These are phyloP conservation scores for Nannochloris sp. DNA, from an alignment of 139 green algal genomes.

Conservation along the genomic window DNA sequence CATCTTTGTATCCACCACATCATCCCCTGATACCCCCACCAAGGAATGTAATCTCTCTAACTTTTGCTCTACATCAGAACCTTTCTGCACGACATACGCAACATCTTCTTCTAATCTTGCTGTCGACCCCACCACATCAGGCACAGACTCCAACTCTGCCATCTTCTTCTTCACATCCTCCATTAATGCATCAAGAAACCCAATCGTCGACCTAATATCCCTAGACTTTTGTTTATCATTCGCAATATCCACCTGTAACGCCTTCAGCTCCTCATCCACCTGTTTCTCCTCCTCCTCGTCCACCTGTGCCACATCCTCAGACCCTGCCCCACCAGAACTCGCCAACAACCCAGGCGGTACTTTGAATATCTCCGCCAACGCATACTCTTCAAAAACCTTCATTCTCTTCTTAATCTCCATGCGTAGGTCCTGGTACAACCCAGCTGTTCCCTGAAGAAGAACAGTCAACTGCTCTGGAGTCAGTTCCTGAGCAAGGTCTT, in stretches of 20 bases:
- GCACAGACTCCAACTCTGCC: slow-evolving; percentile 10
- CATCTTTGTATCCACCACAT: neutral
- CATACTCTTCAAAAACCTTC: slow-evolving; percentile 28
- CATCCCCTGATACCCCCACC: neutral
- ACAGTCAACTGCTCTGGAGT: slow-evolving; percentile 15
- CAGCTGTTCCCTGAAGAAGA: slow-evolving; percentile 15
- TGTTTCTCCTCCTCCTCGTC: slow-evolving; percentile 19
- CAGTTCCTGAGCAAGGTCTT: neutral
- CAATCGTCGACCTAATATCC: neutral
- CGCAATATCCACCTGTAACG: slow-evolving; percentile 10
- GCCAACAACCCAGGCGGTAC: slow-evolving; percentile 26
- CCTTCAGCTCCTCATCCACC: slow-evolving; percentile 14
- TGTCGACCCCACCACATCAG: slow-evolving; percentile 20
- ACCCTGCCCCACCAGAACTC: neutral
- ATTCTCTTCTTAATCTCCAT: slow-evolving; percentile 14
- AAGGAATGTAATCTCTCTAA: slow-evolving; percentile 1
- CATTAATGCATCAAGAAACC: slow-evolving; percentile 8
- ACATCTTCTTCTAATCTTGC: slow-evolving; percentile 35
- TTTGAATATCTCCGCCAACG: slow-evolving; percentile 26
- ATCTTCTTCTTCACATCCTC: neutral
- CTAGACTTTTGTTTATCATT: slow-evolving; percentile 9
- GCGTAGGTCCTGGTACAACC: slow-evolving; percentile 16
- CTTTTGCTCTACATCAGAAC: slow-evolving; percentile 4
- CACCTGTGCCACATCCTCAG: neutral
- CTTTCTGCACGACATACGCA: slow-evolving; percentile 17